Evolutionary conservation across 441 rosid genomes (phyloP).

Genomic region (Erysimum cheiri): DNA sequence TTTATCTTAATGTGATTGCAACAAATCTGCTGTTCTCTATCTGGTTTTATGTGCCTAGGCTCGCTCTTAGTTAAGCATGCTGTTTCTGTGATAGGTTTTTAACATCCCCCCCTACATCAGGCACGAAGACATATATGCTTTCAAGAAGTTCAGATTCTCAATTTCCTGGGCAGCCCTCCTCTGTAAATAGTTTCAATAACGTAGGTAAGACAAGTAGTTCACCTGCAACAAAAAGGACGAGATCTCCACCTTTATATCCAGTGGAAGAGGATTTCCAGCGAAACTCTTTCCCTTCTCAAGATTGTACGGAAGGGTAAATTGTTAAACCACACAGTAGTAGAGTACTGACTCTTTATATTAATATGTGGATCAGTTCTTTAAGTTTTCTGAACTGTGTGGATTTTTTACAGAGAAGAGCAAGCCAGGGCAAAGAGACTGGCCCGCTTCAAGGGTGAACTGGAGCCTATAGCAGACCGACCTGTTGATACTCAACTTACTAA

Average conservation of each 20-base stretch:
- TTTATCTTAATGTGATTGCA: conserved; percentile 27
- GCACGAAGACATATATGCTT: conserved; percentile 49
- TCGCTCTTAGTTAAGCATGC: conserved; percentile 25
- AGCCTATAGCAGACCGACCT: conserved; percentile 52
- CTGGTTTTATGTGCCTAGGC: conserved; percentile 27
- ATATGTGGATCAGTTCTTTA: conserved; percentile 23
- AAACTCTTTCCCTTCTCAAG: conserved; percentile 49
- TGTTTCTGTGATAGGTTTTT: conserved; percentile 54
- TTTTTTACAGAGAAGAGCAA: conserved; percentile 72
- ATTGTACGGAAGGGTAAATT: conserved; percentile 72
- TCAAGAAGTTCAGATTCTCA: conserved; percentile 53
- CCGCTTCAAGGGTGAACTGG: conserved; percentile 84
- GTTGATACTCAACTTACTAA: conserved; percentile 54
- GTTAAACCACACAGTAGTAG: conserved; percentile 31
- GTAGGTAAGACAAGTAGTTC: conserved; percentile 45
- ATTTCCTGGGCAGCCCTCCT: conserved; percentile 47
- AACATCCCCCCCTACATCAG: conserved; percentile 56
- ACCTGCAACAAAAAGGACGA: conserved; percentile 67
- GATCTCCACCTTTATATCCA: conserved; percentile 66
- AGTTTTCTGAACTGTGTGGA: conserved; percentile 30
- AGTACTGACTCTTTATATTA: conserved; percentile 25
- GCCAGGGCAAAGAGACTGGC: conserved; percentile 96
- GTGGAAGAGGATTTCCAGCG: conserved; percentile 54
- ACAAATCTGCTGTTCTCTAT: conserved; percentile 26
- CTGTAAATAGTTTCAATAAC: conserved; percentile 40